These are phyloP conservation scores for Crithidia sp. DNA, from an alignment of 208 protist species.

Conservation along the genomic window DNA sequence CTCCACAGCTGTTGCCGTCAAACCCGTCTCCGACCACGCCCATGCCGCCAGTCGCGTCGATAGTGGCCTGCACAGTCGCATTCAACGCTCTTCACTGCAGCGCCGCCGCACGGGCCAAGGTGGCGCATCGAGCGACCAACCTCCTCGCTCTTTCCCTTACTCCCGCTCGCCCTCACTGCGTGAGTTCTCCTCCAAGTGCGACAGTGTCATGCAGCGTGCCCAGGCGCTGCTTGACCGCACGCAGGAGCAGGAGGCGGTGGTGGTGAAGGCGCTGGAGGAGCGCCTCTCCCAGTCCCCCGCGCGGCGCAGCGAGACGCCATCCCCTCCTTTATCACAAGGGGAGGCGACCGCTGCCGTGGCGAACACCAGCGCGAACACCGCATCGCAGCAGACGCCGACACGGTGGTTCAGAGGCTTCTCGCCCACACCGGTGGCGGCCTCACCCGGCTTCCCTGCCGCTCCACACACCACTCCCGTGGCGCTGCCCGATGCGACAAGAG, in stretches of 20 bases:
- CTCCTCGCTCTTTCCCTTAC: no score
- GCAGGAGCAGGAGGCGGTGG: constrained; percentile 36
- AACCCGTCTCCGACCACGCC: constrained; percentile 14
- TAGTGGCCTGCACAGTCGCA: constrained; percentile 25
- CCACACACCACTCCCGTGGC: constrained; percentile 14
- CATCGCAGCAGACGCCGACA: constrained; percentile 2
- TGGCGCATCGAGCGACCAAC: no score
- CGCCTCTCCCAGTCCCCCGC: constrained; percentile 43
- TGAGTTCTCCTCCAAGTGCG: constrained; percentile 43
- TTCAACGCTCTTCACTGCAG: constrained; percentile 17
- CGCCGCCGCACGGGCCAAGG: background rate
- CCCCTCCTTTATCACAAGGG: constrained; percentile 8
- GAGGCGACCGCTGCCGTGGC: background rate
- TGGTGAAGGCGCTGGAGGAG: constrained; percentile 40
- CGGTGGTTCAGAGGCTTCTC: constrained; percentile 12
- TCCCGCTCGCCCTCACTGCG: constrained; percentile 16
- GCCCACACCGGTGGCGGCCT: background rate
- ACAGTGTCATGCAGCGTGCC: constrained; percentile 55
- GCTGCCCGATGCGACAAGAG: background rate
- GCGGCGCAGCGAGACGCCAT: constrained; percentile 12
- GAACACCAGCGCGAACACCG: no score
- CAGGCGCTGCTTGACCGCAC: constrained; percentile 54
- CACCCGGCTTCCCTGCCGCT: background rate
- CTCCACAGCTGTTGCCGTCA: constrained; percentile 2
- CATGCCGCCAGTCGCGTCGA: constrained; percentile 35